These are phyloP conservation scores for Rhododendron vialii DNA, from an alignment of 148 eudicot genomes.

Conservation along the genomic window DNA sequence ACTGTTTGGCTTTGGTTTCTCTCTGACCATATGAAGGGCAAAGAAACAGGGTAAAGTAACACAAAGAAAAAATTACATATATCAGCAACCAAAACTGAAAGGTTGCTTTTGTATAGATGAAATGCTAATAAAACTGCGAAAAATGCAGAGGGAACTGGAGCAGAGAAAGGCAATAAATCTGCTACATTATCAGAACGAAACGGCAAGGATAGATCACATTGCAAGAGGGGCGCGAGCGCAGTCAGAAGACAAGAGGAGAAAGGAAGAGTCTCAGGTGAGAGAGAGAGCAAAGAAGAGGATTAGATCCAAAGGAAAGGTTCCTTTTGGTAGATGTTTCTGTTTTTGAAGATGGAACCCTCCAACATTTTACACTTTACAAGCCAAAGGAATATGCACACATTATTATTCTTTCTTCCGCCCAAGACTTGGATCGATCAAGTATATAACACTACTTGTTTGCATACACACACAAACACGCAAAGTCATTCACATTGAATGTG, in stretches of 20 bases:
- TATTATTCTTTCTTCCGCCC: neutral
- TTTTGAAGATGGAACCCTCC: neutral
- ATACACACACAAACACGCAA: too few relatives aligned
- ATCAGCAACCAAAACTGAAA: too few relatives aligned
- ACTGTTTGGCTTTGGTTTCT: neutral
- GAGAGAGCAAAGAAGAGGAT: constrained; percentile 50
- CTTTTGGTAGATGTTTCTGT: constrained; percentile 42
- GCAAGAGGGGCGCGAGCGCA: constrained; percentile 58
- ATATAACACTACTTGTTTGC: too few relatives aligned
- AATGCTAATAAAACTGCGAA: neutral
- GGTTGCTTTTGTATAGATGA: neutral
- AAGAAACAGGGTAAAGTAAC: too few relatives aligned
- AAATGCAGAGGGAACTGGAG: constrained; percentile 56
- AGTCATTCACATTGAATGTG: too few relatives aligned
- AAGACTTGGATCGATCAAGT: neutral
- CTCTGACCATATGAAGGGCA: too few relatives aligned
- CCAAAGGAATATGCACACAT: neutral
- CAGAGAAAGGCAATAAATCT: constrained; percentile 35
- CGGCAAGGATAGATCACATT: constrained; percentile 47
- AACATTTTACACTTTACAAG: too few relatives aligned
- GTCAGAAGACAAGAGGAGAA: constrained; percentile 52
- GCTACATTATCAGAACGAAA: constrained; percentile 51
- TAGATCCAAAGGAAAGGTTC: constrained; percentile 48
- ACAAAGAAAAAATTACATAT: too few relatives aligned
- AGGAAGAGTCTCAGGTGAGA: constrained; percentile 45